Evolutionary conservation across 148 eudicot genomes (phyloP), one percentile per base, ranked within the genome.

Genomic region (Drosera capensis): DNA sequence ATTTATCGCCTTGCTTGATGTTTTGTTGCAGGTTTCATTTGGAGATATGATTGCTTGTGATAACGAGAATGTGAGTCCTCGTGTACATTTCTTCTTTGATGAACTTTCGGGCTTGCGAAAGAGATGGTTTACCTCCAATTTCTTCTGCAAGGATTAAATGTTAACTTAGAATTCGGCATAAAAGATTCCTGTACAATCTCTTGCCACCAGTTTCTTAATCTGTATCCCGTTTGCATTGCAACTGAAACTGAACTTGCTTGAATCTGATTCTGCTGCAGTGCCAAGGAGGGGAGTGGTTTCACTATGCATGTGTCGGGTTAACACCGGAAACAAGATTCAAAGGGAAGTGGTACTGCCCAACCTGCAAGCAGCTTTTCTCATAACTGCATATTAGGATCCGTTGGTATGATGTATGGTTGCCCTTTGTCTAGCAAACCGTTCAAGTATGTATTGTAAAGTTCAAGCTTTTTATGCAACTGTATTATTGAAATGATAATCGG

Each of bases 41-140:
- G 97, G 97, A 45, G 97, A 90, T 68, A 90, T 90, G 97, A 84
- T 90, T 70, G 97, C 97, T 34, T 90, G 97, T 55, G 97, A 90
- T 82, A 90, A 90, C 52, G 97, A 90, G 67, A 69, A 73, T 65
- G 96, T 80, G 64, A 80, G 72, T 59, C 62, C 37, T 34, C 20
- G 35, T 43, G 14, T 50, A 14, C 46, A 34, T 16, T 23, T 25
- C 38, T 34, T 4, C 5, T 14, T 34, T 35, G 51, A 17, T 35
- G 57, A 5, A 11, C n/a, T n/a, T 48, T 23, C 2, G 35, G 17
- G 42, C 25, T 16, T 13, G n/a, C 7, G 20, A 16, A 45, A 45
- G 50, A 30, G 51, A 18, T 14, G n/a, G n/a, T n/a, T n/a, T n/a
- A n/a, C n/a, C n/a, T n/a, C n/a, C n/a, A n/a, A n/a, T n/a, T n/a